Evolutionary conservation across 2,329 filamentous ascomycete species (phyloP).

Genomic region (Monosporascus sp.): DNA sequence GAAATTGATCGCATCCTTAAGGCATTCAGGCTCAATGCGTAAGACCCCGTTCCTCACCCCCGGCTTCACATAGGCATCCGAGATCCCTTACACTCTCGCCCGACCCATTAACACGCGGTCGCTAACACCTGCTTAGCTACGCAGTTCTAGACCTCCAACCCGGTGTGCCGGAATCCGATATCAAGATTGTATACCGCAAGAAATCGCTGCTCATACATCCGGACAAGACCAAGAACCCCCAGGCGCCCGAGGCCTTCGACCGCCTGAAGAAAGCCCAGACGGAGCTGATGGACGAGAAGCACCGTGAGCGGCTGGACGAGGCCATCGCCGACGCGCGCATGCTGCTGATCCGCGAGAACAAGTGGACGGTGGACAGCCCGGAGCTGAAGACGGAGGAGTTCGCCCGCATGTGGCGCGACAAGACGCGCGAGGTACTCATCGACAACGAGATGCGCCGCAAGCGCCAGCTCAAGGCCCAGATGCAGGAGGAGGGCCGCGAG

Average conservation of each 20-base stretch:
- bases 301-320: conserved; percentile 81
- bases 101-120: neutral
- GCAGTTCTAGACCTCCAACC: conserved; percentile 93
- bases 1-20: conserved; percentile 93
- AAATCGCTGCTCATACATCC: conserved; percentile 99
- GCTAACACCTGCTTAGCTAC: conserved; percentile 51
- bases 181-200: conserved; percentile 89
- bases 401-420: conserved; percentile 79
- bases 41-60: conserved; percentile 16
- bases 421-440: conserved; percentile 82
- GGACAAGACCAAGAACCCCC: conserved; percentile 90
- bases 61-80: neutral
- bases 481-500: conserved; percentile 93
- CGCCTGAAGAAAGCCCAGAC: conserved; percentile 92
- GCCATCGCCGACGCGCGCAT: conserved; percentile 93
- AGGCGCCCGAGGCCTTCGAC: conserved; percentile 92
- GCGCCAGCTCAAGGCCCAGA: conserved; percentile 83
- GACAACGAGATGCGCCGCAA: conserved; percentile 85
- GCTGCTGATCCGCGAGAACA: conserved; percentile 88
- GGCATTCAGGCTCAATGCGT: conserved; percentile 72
- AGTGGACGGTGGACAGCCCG: conserved; percentile 82
- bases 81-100: neutral
- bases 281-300: conserved; percentile 89
- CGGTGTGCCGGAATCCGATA: conserved; percentile 91
- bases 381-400: conserved; percentile 84